Evolutionary conservation across 805 yeast genomes (phyloP).

Genomic region (Candida awuae): DNA sequence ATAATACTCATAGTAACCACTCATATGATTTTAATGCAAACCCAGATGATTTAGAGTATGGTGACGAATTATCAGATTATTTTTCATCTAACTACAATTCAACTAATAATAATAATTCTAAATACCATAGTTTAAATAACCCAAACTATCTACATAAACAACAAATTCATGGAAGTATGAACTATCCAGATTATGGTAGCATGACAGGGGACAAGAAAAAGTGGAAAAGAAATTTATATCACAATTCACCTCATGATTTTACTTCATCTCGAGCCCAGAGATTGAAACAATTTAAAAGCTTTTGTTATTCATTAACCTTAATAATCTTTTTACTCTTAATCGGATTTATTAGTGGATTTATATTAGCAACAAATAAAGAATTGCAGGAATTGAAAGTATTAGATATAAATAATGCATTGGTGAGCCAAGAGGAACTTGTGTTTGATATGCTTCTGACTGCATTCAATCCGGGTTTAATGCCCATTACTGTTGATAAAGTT

Average conservation of each 20-base stretch:
- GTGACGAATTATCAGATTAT: conserved; percentile 18
- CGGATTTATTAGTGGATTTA: conserved; percentile 78
- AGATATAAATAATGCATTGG: conserved; percentile 61
- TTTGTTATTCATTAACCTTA: conserved; percentile 37
- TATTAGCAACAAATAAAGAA: conserved; percentile 81
- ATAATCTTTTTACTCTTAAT: conserved; percentile 48
- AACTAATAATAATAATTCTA: not conserved
- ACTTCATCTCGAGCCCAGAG: conserved; percentile 27
- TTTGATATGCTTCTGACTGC: conserved; percentile 75
- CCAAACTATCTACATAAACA: conserved; percentile 5
- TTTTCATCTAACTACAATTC: conserved; percentile 3
- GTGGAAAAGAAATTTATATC: conserved; percentile 21
- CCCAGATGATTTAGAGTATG: conserved; percentile 24
- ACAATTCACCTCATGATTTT: conserved; percentile 32
- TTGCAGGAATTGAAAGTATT: conserved; percentile 56
- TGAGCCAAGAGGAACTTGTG: conserved; percentile 76
- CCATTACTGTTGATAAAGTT: conserved; percentile 52
- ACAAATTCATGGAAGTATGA: conserved; percentile 2
- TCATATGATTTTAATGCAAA: conserved; percentile 6
- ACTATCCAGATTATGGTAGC: conserved; percentile 13
- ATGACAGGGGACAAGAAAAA: conserved; percentile 8
- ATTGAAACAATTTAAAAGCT: conserved; percentile 24
- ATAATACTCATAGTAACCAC: not conserved
- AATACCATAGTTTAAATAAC: conserved; percentile 2
- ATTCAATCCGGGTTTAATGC: conserved; percentile 78